Evolutionary conservation across 2,329 filamentous ascomycete species (phyloP).

Genomic region (Colletotrichum sansevieriae): DNA sequence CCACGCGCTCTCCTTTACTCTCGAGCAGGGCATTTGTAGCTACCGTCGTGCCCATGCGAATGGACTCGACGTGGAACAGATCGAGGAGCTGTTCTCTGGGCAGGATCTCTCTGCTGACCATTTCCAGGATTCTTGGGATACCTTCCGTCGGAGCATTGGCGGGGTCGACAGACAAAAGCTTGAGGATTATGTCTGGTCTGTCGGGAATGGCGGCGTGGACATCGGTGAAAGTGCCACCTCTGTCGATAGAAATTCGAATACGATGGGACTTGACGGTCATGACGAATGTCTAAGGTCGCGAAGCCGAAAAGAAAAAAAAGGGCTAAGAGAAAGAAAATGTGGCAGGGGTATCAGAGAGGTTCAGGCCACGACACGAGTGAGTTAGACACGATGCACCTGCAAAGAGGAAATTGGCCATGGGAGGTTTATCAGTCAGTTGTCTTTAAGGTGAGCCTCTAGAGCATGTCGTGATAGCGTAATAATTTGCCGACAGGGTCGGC

Average conservation of each 20-base stretch:
- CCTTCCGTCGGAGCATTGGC: conserved; percentile 80
- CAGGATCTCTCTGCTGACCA: conserved; percentile 49
- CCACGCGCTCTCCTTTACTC: conserved; percentile 78
- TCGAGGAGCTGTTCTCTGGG: conserved; percentile 52
- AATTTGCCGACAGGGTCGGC: conserved; percentile 34
- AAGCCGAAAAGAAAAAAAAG: conserved; percentile 3
- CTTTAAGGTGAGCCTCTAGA: not conserved
- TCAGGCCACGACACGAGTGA: conserved; percentile 5
- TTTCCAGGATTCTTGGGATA: conserved; percentile 65
- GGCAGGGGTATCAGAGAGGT: conserved; percentile 19
- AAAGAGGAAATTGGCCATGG: not conserved
- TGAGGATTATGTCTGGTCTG: conserved; percentile 77
- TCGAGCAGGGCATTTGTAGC: conserved; percentile 84
- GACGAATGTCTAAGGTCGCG: conserved; percentile 19
- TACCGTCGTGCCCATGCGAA: conserved; percentile 86
- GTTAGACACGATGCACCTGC: not conserved
- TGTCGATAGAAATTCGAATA: conserved; percentile 50
- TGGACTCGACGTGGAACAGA: conserved; percentile 66
- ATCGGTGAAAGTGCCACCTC: conserved; percentile 74
- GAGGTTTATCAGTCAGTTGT: conserved; percentile 20
- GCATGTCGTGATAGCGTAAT: conserved; percentile 23
- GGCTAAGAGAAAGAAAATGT: not conserved
- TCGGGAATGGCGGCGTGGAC: conserved; percentile 76
- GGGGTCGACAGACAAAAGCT: conserved; percentile 79
- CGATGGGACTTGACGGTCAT: conserved; percentile 47